Evolutionary conservation across 2,329 filamentous ascomycete genomes (phyloP).

Genomic region (Cordyceps cateniannulata): DNA sequence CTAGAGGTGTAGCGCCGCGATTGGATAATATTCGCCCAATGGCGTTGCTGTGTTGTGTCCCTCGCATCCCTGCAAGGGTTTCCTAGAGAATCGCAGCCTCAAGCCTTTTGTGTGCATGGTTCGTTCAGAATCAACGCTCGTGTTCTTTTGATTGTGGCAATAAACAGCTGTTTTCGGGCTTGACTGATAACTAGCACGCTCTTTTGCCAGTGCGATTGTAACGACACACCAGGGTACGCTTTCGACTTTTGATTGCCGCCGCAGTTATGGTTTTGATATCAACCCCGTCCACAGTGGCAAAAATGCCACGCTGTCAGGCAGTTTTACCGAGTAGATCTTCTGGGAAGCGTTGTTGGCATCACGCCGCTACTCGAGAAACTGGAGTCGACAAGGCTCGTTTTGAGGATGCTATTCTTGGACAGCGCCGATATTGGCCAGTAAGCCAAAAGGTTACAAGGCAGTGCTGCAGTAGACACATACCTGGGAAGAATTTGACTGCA

Average conservation of each 20-base stretch:
- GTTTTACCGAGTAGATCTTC: background rate
- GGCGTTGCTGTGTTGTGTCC: background rate
- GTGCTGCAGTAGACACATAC: background rate
- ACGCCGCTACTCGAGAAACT: background rate
- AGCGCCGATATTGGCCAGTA: background rate
- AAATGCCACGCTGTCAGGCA: conserved; percentile 7
- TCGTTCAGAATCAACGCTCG: background rate
- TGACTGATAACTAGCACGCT: background rate
- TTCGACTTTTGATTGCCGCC: background rate
- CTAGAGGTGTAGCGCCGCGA: background rate
- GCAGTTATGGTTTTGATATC: background rate
- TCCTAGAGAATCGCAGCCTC: background rate
- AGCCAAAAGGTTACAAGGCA: background rate
- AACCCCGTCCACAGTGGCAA: background rate
- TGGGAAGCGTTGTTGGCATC: background rate
- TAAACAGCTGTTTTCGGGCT: background rate
- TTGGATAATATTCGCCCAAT: conserved; percentile 5
- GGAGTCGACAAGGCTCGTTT: background rate
- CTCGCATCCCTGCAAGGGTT: background rate
- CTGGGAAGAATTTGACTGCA: background rate
- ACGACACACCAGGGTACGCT: background rate
- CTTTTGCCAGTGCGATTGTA: background rate
- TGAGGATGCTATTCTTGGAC: conserved; percentile 5
- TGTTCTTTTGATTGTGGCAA: background rate
- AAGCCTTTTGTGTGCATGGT: background rate